Evolutionary conservation across 2,329 filamentous ascomycete species (phyloP), one percentile per base, ranked within the genome.

Genomic region (Pseudogymnoascus sp.): DNA sequence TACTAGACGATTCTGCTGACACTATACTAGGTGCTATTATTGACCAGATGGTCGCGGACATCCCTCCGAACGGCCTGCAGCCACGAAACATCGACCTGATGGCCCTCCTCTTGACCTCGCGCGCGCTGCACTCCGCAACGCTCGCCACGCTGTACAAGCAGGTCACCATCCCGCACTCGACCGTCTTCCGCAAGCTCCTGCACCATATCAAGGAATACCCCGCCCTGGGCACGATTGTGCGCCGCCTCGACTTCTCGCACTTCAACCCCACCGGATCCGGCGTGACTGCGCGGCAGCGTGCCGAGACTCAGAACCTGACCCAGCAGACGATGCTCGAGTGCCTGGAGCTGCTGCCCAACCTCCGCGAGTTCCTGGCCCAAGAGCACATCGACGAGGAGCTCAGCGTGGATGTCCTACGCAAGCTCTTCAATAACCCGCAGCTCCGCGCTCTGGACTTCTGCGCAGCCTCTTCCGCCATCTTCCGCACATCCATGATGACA

Each of bases 371-470:
- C 71, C 78, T 93, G 60, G 85, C 86, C 16, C 90, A 93, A 76
- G 90, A 95, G 75, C 89, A 93, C 69, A 80, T 95, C 61, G 89
- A 93, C 72, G 85, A 88, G 60, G 90, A 95, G 69, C 78, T 93
- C 56, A 83, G 86, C 69, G 78, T 79, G n/a, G 78, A 82, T 14
- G 87, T 93, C 16, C 75, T 93, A 46, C 79, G 81, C 66, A 91
- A 90, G 74, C 77, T 95, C 44, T 85, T 93, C 70, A 84, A 84
- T 66, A 84, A 82, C 8, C 79, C 91, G 65, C 76, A 78, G 44
- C 76, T 95, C 62, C 80, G 82, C 65, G 89, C 88, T 1, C 70
- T 93, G 21, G 90, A 95, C 73, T 89, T 93, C 71, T 91, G 89
- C 68, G 90, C 87, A 64, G 90, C 88, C 75, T 88, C 89, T 11